phyloP scores from a whole-genome alignment of 108 stramenopile genomes.

The Schizochytrium sp. region DNA sequence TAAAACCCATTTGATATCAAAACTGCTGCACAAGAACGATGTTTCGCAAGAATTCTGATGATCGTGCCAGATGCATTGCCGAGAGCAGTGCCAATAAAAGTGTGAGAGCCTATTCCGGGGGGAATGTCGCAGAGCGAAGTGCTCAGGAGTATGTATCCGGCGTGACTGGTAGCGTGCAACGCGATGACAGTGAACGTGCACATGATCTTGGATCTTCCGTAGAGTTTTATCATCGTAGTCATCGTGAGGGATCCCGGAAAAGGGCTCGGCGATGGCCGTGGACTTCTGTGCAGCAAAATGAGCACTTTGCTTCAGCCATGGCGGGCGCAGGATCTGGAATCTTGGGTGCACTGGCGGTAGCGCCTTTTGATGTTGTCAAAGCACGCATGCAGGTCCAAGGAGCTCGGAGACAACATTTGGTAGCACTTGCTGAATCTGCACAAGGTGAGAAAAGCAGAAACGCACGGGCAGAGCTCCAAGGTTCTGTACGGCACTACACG shows the following conservation, averaged over 20 bases:
- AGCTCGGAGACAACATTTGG: background rate
- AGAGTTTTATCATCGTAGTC: background rate
- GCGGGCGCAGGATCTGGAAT: conserved; percentile 30
- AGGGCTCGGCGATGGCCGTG: background rate
- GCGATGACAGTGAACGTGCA: background rate
- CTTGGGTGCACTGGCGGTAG: conserved; percentile 3
- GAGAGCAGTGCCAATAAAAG: too few species aligned
- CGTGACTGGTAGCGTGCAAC: background rate
- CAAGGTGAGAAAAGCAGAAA: background rate
- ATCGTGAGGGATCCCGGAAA: background rate
- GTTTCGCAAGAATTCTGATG: too few species aligned
- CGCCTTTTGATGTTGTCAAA: conserved; percentile 50
- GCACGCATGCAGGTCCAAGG: conserved; percentile 56
- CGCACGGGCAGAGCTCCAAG: background rate
- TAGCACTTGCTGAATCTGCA: background rate
- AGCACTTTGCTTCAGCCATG: conserved; percentile 32
- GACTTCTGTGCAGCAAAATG: background rate
- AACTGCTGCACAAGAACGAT: too few species aligned
- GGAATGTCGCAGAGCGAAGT: too few species aligned
- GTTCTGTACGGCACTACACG: background rate
- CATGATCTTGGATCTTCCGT: background rate
- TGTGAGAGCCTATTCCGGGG: too few species aligned
- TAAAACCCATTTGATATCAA: too few species aligned
- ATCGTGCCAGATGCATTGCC: too few species aligned
- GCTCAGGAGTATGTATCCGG: too few species aligned